These are phyloP conservation scores for Jamesozyma rosinii DNA, from an alignment of 805 yeast species.

Conservation along the genomic window DNA sequence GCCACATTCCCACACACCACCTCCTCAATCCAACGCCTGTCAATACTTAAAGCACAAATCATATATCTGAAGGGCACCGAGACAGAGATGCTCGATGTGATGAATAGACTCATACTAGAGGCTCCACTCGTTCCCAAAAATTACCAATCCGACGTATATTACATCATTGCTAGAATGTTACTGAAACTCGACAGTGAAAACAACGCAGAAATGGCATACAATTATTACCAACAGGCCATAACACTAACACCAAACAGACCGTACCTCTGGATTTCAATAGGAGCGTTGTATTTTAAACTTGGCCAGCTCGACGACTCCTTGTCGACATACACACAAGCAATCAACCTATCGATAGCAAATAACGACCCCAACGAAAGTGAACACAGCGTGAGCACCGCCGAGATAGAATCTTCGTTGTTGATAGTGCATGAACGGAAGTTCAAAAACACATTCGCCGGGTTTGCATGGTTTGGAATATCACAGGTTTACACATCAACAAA, in stretches of 20 bases:
- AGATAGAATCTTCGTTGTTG: background rate
- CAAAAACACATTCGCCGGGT: conserved; percentile 16
- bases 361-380: background rate
- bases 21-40: conserved; percentile 8
- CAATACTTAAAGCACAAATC: conserved; percentile 8
- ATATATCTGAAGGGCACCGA: conserved; percentile 4
- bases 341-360: conserved; percentile 30
- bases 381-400: background rate
- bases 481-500: conserved; percentile 18
- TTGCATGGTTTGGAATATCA: conserved; percentile 26
- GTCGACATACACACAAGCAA: conserved; percentile 59
- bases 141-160: conserved; percentile 8
- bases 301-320: conserved; percentile 57
- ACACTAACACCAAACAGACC: conserved; percentile 27
- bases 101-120: conserved; percentile 8
- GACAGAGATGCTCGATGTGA: background rate
- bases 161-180: conserved; percentile 13
- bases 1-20: conserved; percentile 9
- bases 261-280: conserved; percentile 61
- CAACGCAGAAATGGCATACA: conserved; percentile 14
- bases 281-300: conserved; percentile 47
- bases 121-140: conserved; percentile 3
- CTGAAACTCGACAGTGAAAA: conserved; percentile 7
- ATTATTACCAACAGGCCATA: conserved; percentile 16
- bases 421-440: conserved; percentile 4